These are phyloP conservation scores for Termitomyces titanicus DNA, from an alignment of 768 basidiomycete genomes.

Conservation along the genomic window DNA sequence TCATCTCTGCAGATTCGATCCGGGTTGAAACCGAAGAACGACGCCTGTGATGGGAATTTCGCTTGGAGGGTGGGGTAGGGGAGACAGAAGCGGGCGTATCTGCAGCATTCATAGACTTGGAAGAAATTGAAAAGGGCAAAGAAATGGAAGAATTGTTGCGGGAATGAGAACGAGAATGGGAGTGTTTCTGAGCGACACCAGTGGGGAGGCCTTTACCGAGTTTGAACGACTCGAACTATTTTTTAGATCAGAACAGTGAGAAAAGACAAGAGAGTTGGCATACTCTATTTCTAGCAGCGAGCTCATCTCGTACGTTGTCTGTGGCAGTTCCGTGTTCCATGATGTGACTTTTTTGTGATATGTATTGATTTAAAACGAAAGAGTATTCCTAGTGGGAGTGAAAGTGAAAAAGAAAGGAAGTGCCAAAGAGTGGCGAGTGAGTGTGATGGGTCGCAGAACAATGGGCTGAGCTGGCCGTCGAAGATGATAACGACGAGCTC, in stretches of 20 bases:
- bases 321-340: conserved; percentile 23
- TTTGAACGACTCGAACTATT: conserved; percentile 71
- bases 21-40: conserved; percentile 88
- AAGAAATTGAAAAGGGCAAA: conserved; percentile 38
- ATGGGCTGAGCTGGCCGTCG: conserved; percentile 13
- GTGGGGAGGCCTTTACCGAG: conserved; percentile 50
- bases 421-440: conserved; percentile 23
- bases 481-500: conserved; percentile 8
- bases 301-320: conserved; percentile 29
- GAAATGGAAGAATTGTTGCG: conserved; percentile 55
- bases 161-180: conserved; percentile 68
- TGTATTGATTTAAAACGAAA: conserved; percentile 24
- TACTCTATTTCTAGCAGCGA: conserved; percentile 41
- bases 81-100: conserved; percentile 30
- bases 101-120: conserved; percentile 32
- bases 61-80: conserved; percentile 43
- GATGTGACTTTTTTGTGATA: conserved; percentile 16
- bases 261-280: conserved; percentile 4
- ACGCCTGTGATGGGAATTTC: conserved; percentile 80
- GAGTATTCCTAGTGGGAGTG: conserved; percentile 30
- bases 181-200: conserved; percentile 35
- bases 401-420: conserved; percentile 36
- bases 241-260: conserved; percentile 1
- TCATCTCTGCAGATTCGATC: conserved; percentile 85
- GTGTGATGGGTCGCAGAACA: conserved; percentile 14